Base-by-base conservation (phyloP, 2,329 filamentous ascomycete species). In the Furcasterigmium sp. region DNA sequence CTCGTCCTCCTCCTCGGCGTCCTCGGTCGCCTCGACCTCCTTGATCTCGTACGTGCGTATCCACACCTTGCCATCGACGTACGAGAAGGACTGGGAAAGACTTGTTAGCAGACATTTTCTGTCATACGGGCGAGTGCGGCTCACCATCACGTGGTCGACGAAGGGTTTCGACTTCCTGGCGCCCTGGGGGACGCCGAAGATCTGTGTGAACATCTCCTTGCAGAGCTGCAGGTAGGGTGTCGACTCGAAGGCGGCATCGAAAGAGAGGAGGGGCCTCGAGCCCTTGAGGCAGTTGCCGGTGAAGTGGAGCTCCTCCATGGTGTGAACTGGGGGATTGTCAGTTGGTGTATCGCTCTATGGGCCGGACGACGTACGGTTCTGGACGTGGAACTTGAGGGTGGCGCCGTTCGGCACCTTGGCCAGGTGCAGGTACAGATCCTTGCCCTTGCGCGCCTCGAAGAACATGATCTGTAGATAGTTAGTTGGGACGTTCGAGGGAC, bases 201-300 rank as follows among this genome's bases (percentile, higher is more conserved):
- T 85, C 56, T 95, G 91, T 13, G 84, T 77, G 59, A 98, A 84
- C 53, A 97, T 78, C 64, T 97, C 91, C 64, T 94, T 91, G 58
- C 97, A 82, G 51, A 95, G n/a, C 37, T 77, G 77, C 43, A 94
- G 82, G 58, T 95, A 82, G 3, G 90, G 86, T 56, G 87, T 77
- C 53, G 77, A 78, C 48, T 94, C 87, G 67, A 98, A 98, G 15
- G 82, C 80, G 42, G 80, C 78, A 62, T 97, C 93, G 63, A 98
- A 98, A n/a, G 88, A 93, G 44, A 98, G 81, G 30, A 98, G 74
- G 2, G 93, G 91, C 28, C 93, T 76, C 21, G 88, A 93, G 46
- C 93, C 93, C 68, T 95, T 96, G 48, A 97, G 72, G 62, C 91
- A 96, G 72, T 98, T 98, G 42, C 93, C 93, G 14, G 90, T 91